Evolutionary conservation across 345 rosid genomes (phyloP).

Genomic region (Populus ilicifolia): DNA sequence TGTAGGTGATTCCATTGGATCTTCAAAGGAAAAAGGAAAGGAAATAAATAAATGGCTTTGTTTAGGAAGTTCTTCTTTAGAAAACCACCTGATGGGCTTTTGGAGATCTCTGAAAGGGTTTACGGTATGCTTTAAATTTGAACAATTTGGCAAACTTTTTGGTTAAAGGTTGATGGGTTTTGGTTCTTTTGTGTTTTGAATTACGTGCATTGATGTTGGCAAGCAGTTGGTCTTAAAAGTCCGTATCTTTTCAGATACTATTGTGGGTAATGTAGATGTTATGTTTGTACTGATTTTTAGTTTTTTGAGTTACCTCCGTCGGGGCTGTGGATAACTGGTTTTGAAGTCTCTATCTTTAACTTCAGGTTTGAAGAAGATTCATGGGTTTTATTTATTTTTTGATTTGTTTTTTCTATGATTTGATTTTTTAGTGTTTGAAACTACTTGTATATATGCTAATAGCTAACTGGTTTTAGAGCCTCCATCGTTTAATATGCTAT

Average conservation of each 20-base stretch:
- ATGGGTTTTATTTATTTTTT: neutral
- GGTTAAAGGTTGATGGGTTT: neutral
- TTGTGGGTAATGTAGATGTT: neutral
- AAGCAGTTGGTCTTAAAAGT: neutral
- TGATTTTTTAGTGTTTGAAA: neutral
- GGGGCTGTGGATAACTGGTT: neutral
- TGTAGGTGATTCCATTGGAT: conserved; percentile 4
- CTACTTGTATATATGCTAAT: neutral
- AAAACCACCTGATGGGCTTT: conserved; percentile 73
- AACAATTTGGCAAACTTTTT: conserved; percentile 9
- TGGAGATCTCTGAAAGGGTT: conserved; percentile 81
- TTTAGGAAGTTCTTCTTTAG: conserved; percentile 64
- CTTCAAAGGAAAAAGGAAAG: neutral
- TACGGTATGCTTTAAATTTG: conserved; percentile 46
- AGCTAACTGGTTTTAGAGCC: neutral
- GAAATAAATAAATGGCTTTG: conserved; percentile 47
- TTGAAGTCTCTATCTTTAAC: neutral
- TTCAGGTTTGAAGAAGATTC: neutral
- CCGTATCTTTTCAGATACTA: neutral
- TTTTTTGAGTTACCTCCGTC: neutral
- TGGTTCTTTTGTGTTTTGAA: neutral
- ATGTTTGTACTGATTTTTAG: neutral
- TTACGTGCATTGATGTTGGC: neutral
- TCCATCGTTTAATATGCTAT: neutral
- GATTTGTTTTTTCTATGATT: neutral